Percentiles rank a stretch among this genome's conserved stretches.
phyloP scores from a whole-genome alignment of 306 rosid species.

The Quercus bicolor region DNA sequence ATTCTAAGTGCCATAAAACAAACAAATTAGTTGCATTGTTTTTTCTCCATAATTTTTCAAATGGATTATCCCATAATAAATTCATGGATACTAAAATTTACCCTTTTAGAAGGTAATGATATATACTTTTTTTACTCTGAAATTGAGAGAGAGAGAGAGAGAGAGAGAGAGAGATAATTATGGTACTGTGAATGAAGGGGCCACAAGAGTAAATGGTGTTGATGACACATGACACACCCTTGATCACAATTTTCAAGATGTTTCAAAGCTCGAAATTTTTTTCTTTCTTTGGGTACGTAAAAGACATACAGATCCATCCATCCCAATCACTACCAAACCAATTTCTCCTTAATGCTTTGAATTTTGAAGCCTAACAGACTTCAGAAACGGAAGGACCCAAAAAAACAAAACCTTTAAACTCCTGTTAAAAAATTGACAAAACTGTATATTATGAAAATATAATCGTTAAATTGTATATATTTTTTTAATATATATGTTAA shows the following conservation, averaged over 20 bases:
- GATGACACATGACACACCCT: constrained; percentile 40
- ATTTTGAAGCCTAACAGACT: neutral
- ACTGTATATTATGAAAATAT: too few species aligned
- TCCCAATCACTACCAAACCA: neutral
- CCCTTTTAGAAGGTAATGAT: neutral
- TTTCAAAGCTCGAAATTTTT: constrained; percentile 19
- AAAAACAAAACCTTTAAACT: too few species aligned
- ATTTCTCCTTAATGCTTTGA: neutral
- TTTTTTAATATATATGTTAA: too few species aligned
- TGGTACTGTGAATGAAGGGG: constrained; percentile 34
- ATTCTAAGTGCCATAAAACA: neutral
- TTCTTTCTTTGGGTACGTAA: neutral
- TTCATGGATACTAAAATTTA: neutral
- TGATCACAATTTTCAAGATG: constrained; percentile 55
- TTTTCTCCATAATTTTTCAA: neutral
- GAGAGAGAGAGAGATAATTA: constrained; percentile 6
- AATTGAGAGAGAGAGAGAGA: neutral
- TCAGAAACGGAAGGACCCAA: neutral
- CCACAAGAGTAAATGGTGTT: constrained; percentile 61
- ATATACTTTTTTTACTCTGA: neutral
- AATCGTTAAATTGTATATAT: fast-evolving
- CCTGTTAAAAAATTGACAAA: fast-evolving
- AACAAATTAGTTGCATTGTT: neutral
- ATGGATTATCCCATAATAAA: neutral
- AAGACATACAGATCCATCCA: constrained; percentile 8